phyloP scores from a whole-genome alignment of 2,329 filamentous ascomycete genomes.

The Aspergillus quadricinctus region DNA sequence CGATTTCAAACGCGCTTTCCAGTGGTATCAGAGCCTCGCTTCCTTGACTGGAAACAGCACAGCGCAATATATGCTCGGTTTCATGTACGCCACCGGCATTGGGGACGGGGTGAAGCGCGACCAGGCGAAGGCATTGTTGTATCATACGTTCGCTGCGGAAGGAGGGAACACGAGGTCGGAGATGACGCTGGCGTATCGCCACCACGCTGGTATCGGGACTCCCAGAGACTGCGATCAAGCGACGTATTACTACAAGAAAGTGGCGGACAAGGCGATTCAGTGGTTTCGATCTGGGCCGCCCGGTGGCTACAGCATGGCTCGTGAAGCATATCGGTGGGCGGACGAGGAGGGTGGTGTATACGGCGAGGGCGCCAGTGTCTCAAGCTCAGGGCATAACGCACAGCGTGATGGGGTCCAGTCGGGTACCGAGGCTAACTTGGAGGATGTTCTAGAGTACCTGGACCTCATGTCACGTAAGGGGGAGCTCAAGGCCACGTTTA shows the following conservation, averaged over 20 bases:
- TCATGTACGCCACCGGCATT: conserved; percentile 93
- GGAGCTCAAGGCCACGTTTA: conserved; percentile 81
- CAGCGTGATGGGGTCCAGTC: conserved; percentile 68
- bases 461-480: conserved; percentile 87
- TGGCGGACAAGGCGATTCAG: conserved; percentile 85
- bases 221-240: conserved; percentile 81
- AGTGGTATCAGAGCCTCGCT: conserved; percentile 75
- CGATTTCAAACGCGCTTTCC: conserved; percentile 74
- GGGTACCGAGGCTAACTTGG: conserved; percentile 78
- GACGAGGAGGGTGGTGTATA: conserved; percentile 92
- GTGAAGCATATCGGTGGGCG: conserved; percentile 77
- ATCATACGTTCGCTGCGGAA: conserved; percentile 89
- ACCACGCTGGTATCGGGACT: conserved; percentile 80
- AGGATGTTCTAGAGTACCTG: conserved; percentile 91
- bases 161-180: conserved; percentile 78
- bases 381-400: conserved; percentile 80
- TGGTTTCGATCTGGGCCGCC: conserved; percentile 89
- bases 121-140: conserved; percentile 86
- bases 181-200: conserved; percentile 87
- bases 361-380: conserved; percentile 87
- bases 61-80: conserved; percentile 89
- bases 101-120: conserved; percentile 75
- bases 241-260: conserved; percentile 82
- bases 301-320: conserved; percentile 72
- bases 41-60: conserved; percentile 77